Percentiles rank a stretch among this genome's conserved stretches.
Evolutionary conservation across 2,329 filamentous ascomycete species (phyloP).

Genomic region (Diaporthe helianthi): DNA sequence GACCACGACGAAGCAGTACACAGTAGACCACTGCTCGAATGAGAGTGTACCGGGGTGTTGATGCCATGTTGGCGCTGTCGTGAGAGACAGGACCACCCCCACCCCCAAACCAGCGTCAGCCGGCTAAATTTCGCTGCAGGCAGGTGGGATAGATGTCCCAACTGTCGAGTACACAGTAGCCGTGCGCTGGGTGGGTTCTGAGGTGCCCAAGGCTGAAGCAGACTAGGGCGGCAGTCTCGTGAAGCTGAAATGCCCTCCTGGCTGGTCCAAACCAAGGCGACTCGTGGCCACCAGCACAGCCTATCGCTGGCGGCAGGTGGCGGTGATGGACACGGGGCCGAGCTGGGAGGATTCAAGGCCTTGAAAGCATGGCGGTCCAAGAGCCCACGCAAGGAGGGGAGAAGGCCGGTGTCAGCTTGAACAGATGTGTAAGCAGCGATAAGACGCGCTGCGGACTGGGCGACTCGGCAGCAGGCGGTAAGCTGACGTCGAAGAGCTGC

Average conservation of each 20-base stretch:
- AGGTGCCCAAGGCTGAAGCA: conserved; percentile 21
- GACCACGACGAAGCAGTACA: not conserved
- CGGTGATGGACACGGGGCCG: conserved; percentile 4
- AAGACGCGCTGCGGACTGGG: conserved; percentile 14
- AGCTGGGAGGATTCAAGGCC: not conserved
- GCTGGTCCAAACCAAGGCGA: not conserved
- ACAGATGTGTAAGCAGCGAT: conserved; percentile 12
- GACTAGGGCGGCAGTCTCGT: conserved; percentile 14
- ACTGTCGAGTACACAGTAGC: conserved; percentile 11
- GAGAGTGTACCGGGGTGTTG: not conserved
- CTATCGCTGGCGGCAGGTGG: not conserved
- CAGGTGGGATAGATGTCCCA: not conserved
- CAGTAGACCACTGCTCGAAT: not conserved
- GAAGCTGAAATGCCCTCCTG: conserved; percentile 11
- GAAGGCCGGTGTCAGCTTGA: conserved; percentile 1
- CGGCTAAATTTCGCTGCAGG: not conserved
- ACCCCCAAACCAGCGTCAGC: not conserved
- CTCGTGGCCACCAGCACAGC: conserved; percentile 15
- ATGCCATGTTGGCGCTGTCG: not conserved
- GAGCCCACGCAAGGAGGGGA: not conserved
- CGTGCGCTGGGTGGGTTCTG: not conserved
- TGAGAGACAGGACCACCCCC: not conserved
- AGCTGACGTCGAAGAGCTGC: conserved; percentile 9
- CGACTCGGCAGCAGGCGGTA: conserved; percentile 7
- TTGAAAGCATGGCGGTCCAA: not conserved